A percentile compares a stretch with the other conserved stretches of the same genome.
phyloP scores from a whole-genome alignment of 306 rosid species.

The Ammopiptanthus mongolicus region DNA sequence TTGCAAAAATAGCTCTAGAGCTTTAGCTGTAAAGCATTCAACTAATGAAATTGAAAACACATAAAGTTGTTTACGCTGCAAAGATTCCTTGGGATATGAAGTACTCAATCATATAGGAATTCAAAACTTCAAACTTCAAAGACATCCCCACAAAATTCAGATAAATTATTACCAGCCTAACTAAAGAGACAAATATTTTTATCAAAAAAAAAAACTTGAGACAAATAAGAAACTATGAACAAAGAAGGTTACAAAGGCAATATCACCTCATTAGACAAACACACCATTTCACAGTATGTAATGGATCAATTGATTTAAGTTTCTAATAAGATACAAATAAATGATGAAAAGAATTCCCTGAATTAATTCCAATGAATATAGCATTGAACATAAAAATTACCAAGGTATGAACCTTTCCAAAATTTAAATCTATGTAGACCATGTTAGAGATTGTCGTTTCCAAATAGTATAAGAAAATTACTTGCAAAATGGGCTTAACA shows the following conservation, averaged over 20 bases:
- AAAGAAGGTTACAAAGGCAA: background rate
- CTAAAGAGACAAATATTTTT: no score
- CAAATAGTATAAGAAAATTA: background rate
- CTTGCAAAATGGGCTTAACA: background rate
- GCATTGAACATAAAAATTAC: background rate
- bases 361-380: background rate
- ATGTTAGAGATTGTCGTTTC: background rate
- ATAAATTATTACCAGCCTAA: background rate
- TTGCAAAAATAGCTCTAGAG: no score
- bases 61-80: background rate
- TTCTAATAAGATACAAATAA: no score
- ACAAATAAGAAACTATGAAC: background rate
- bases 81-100: background rate
- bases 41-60: no score
- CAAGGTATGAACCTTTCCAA: background rate
- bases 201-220: background rate
- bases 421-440: background rate
- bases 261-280: no score
- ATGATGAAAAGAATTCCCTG: background rate
- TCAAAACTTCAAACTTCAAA: conserved; percentile 3
- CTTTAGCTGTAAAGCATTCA: no score
- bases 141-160: background rate
- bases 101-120: background rate
- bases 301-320: no score
- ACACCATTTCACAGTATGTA: no score